Evolutionary conservation across 331 rosid species (phyloP).

Genomic region (Rosa hybrid): DNA sequence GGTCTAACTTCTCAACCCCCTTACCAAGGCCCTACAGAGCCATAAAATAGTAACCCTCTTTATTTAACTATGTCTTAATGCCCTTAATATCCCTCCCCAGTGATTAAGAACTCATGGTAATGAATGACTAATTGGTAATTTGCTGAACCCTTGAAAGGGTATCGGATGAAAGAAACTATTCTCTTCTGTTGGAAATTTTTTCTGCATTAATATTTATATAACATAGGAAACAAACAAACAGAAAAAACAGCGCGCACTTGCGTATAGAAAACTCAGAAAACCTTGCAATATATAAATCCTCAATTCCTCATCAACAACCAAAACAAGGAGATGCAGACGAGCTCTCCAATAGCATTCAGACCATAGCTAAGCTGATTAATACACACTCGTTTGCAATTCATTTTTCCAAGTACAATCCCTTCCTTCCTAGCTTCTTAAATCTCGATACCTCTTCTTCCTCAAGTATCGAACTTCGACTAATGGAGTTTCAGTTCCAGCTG

Average conservation of each 20-base stretch:
- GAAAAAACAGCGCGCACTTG: conserved; percentile 33
- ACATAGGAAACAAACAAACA: not conserved
- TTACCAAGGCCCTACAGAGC: not conserved
- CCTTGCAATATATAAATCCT: conserved; percentile 25
- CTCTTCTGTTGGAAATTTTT: conserved; percentile 25
- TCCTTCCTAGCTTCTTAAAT: not conserved
- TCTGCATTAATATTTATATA: conserved; percentile 21
- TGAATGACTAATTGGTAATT: not conserved
- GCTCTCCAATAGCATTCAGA: conserved; percentile 3
- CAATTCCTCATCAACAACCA: conserved; percentile 10
- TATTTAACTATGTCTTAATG: not conserved
- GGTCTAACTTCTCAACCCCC: not conserved
- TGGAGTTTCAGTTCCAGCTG: conserved; percentile 79
- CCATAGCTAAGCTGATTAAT: not conserved
- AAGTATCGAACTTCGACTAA: conserved; percentile 31
- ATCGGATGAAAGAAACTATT: not conserved
- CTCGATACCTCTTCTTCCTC: not conserved
- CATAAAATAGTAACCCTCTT: not conserved
- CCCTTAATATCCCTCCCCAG: conserved; percentile 6
- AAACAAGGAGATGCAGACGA: conserved; percentile 24
- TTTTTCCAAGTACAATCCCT: not conserved
- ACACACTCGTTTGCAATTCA: conserved; percentile 1
- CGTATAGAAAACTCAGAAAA: conserved; percentile 30
- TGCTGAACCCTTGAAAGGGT: conserved; percentile 8
- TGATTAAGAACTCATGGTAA: not conserved